phyloP scores from a whole-genome alignment of 1,139 yeast genomes.

The Diutina catenulata region DNA sequence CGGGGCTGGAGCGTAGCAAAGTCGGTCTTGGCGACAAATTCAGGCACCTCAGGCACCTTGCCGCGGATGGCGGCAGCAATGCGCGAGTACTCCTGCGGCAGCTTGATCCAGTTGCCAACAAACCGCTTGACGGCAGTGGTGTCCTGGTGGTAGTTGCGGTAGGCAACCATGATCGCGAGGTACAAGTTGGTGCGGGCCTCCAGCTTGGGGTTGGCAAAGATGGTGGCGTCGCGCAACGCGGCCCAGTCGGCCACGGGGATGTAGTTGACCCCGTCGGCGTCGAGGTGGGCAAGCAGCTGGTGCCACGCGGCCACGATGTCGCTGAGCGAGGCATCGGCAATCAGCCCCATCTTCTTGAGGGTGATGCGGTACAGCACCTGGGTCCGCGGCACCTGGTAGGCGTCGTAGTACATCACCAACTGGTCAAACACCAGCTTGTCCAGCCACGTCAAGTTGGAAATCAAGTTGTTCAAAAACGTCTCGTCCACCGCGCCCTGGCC shows the following conservation, averaged over 20 bases:
- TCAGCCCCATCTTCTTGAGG: slow-evolving; percentile 61
- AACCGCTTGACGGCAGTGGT: slow-evolving; percentile 19
- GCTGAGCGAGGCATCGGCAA: slow-evolving; percentile 37
- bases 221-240: slow-evolving; percentile 69
- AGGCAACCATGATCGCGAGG: slow-evolving; percentile 44
- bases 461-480: slow-evolving; percentile 66
- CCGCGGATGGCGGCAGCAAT: slow-evolving; percentile 15
- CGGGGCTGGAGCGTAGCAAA: slow-evolving; percentile 19
- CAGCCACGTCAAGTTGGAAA: slow-evolving; percentile 63
- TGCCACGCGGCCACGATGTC: slow-evolving; percentile 55
- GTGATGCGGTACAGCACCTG: slow-evolving; percentile 68
- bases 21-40: slow-evolving; percentile 15
- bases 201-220: slow-evolving; percentile 28
- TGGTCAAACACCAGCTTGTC: slow-evolving; percentile 54
- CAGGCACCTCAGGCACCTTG: slow-evolving; percentile 12
- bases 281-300: slow-evolving; percentile 42
- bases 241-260: slow-evolving; percentile 86
- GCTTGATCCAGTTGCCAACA: slow-evolving; percentile 23
- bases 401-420: slow-evolving; percentile 48
- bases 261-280: slow-evolving; percentile 40
- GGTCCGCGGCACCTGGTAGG: slow-evolving; percentile 48
- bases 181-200: slow-evolving; percentile 42
- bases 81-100: slow-evolving; percentile 13
- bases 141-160: slow-evolving; percentile 33
- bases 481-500: slow-evolving; percentile 57